These are phyloP conservation scores for Macadamia integrifolia DNA, from an alignment of 164 flowering plant genomes.

Conservation along the genomic window DNA sequence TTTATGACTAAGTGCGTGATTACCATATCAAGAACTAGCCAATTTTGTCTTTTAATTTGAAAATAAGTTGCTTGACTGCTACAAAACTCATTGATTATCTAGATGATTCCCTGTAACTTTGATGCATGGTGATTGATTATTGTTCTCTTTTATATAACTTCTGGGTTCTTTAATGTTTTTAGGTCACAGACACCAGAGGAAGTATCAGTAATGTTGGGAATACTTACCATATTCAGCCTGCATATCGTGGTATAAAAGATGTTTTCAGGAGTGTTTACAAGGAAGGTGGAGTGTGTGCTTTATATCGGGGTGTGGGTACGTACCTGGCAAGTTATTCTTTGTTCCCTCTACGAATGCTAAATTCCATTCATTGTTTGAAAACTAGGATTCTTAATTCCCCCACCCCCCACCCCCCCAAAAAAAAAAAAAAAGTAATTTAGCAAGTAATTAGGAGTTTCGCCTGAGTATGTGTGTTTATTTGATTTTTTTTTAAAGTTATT, in stretches of 20 bases:
- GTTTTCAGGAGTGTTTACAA: slow-evolving; percentile 61
- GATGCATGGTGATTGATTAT: background rate
- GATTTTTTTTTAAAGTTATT: too few species aligned
- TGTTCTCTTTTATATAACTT: background rate
- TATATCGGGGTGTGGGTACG: slow-evolving; percentile 87
- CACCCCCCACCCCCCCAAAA: too few species aligned
- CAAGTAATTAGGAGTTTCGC: too few species aligned
- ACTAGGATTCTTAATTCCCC: too few species aligned
- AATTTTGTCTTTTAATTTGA: too few species aligned
- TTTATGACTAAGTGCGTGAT: too few species aligned
- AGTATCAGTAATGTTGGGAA: slow-evolving; percentile 23
- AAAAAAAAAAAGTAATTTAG: too few species aligned
- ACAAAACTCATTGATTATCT: background rate
- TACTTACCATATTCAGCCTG: slow-evolving; percentile 33
- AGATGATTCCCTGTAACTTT: background rate
- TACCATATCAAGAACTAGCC: too few species aligned
- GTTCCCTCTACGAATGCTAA: too few species aligned
- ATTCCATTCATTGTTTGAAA: too few species aligned
- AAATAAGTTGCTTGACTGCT: too few species aligned
- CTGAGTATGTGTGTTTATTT: too few species aligned
- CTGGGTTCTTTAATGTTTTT: slow-evolving; percentile 2
- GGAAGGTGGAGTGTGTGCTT: slow-evolving; percentile 67
- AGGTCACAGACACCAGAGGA: slow-evolving; percentile 47
- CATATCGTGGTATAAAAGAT: slow-evolving; percentile 69
- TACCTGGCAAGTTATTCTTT: background rate